Conservation (phyloP, 768 basidiomycete genomes). For the Naganishia kalamii region DNA sequence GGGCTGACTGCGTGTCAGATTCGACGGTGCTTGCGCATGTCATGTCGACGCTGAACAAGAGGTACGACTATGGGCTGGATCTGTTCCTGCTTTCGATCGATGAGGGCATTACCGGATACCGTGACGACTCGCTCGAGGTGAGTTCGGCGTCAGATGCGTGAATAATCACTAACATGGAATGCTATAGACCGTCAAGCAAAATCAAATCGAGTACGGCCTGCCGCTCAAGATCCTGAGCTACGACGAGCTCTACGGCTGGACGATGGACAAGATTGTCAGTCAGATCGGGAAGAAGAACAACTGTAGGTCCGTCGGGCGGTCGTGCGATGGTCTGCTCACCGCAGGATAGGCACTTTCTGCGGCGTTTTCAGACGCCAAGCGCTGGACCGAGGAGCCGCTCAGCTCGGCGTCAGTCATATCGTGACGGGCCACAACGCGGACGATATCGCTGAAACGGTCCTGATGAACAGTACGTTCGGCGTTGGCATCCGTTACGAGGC, state of each 20-base stretch:
- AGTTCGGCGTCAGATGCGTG: slow-evolving; percentile 3
- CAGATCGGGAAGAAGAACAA: slow-evolving; percentile 95
- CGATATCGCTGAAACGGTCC: slow-evolving; percentile 95
- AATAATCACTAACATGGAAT: background rate
- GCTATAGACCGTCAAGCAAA: slow-evolving; percentile 88
- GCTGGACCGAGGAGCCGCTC: slow-evolving; percentile 84
- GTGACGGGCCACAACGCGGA: slow-evolving; percentile 99
- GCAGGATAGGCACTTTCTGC: slow-evolving; percentile 69
- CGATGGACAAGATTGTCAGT: slow-evolving; percentile 94
- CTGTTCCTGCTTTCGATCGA: slow-evolving; percentile 92
- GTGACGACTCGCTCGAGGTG: slow-evolving; percentile 94
- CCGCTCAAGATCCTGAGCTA: slow-evolving; percentile 95
- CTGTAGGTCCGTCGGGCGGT: slow-evolving; percentile 51
- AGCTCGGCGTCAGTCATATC: slow-evolving; percentile 87
- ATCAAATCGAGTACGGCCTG: slow-evolving; percentile 88
- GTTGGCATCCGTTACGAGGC: background rate
- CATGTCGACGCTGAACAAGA: slow-evolving; percentile 89
- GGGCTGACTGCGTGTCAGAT: slow-evolving; percentile 54
- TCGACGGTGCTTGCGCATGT: slow-evolving; percentile 96
- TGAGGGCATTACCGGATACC: slow-evolving; percentile 95
- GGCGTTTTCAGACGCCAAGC: slow-evolving; percentile 96
- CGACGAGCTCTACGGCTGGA: slow-evolving; percentile 96
- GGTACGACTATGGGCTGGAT: slow-evolving; percentile 85
- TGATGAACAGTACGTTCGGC: slow-evolving; percentile 98
- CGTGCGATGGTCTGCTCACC: background rate